A percentile compares a stretch with the other conserved stretches of the same genome.
These are phyloP conservation scores for Microdochium nivale DNA, from an alignment of 2,329 filamentous ascomycete genomes.

Conservation along the genomic window DNA sequence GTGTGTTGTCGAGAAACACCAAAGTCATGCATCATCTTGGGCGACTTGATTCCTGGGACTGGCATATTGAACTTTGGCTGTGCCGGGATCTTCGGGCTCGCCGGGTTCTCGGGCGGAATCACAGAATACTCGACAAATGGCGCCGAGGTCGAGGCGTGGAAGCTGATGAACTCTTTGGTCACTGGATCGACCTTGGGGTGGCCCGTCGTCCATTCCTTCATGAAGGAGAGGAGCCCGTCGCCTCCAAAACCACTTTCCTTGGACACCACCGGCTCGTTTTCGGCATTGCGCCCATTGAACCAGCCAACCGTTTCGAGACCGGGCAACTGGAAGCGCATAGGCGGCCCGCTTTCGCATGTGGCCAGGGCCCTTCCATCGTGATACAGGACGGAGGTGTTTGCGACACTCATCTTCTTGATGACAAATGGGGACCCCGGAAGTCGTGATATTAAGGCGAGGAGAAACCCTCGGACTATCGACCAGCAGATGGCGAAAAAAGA, in stretches of 20 bases:
- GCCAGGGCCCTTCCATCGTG: conserved; percentile 62
- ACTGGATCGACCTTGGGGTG: conserved; percentile 58
- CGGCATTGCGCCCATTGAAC: conserved; percentile 52
- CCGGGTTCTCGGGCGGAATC: conserved; percentile 13
- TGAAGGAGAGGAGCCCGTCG: conserved; percentile 45
- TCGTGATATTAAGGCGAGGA: conserved; percentile 48
- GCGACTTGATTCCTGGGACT: conserved; percentile 51
- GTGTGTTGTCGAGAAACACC: conserved; percentile 56
- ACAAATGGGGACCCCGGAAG: conserved; percentile 44
- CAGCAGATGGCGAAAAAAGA: conserved; percentile 39
- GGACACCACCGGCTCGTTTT: conserved; percentile 32
- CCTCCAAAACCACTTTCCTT: conserved; percentile 40
- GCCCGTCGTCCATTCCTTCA: conserved; percentile 64
- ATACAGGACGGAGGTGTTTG: conserved; percentile 58
- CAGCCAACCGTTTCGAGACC: conserved; percentile 60
- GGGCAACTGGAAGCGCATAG: conserved; percentile 56
- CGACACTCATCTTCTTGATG: conserved; percentile 62
- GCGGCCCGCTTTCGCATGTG: conserved; percentile 63
- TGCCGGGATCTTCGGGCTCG: conserved; percentile 13
- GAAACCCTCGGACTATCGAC: conserved; percentile 45
- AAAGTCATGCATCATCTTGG: conserved; percentile 73
- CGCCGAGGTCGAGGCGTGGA: conserved; percentile 55
- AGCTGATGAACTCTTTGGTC: conserved; percentile 58
- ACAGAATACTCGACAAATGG: conserved; percentile 61
- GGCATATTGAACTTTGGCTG: conserved; percentile 38